These are phyloP conservation scores for Colletotrichum filicis DNA, from an alignment of 2,329 filamentous ascomycete genomes.

Conservation along the genomic window DNA sequence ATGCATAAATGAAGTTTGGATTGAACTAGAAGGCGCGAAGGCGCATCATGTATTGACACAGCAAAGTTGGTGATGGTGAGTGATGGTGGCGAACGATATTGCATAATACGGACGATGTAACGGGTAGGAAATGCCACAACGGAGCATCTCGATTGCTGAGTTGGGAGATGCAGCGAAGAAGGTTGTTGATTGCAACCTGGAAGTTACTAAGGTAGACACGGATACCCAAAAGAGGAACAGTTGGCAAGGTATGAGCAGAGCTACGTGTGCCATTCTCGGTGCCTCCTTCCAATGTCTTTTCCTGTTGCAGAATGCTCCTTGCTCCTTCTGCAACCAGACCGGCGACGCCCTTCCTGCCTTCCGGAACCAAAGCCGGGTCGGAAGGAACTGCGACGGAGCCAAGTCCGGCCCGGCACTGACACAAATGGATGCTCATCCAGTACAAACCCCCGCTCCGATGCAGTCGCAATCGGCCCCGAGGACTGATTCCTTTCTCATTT, in stretches of 20 bases:
- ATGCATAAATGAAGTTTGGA: neutral
- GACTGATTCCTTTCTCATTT: neutral
- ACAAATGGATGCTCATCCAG: neutral
- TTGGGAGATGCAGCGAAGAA: neutral
- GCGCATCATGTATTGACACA: neutral
- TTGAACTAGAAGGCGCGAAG: neutral
- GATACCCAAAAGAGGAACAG: neutral
- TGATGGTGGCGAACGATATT: neutral
- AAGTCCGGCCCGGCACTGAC: constrained; percentile 11
- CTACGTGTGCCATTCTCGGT: neutral
- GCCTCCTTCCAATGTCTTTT: neutral
- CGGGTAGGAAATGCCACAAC: neutral
- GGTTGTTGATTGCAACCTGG: neutral
- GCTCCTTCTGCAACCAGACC: neutral
- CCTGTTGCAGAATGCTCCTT: neutral
- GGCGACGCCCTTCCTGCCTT: neutral
- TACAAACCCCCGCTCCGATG: constrained; percentile 24
- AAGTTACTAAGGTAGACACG: no score
- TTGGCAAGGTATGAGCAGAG: neutral
- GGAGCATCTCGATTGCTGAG: neutral
- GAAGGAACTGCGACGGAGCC: constrained; percentile 6
- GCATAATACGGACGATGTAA: neutral
- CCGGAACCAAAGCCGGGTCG: neutral
- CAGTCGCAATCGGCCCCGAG: constrained; percentile 14
- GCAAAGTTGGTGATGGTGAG: neutral